Evolutionary conservation across 1,284 basidiomycete genomes (phyloP).

Genomic region (Ganoderma meredithae): DNA sequence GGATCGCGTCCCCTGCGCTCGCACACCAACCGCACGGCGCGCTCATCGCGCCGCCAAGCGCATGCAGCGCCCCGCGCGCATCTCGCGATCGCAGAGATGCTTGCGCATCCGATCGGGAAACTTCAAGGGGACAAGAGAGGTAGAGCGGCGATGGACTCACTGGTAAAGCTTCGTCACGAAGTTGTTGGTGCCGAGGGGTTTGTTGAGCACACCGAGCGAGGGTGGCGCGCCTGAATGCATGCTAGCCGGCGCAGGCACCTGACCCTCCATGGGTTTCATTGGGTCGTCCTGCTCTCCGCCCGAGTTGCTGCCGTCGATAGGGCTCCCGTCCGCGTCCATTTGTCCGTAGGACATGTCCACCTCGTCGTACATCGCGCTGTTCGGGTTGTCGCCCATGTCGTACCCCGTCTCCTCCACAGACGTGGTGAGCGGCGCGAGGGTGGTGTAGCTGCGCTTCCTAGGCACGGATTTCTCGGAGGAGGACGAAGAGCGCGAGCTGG

Average conservation of each 20-base stretch:
- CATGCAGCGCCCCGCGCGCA: slow-evolving; percentile 1
- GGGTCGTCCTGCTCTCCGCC: slow-evolving; percentile 53
- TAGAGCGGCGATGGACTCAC: slow-evolving; percentile 51
- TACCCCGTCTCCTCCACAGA: slow-evolving; percentile 46
- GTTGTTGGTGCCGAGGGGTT: slow-evolving; percentile 78
- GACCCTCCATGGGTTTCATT: slow-evolving; percentile 41
- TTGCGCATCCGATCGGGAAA: slow-evolving; percentile 14
- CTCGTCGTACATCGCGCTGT: slow-evolving; percentile 53
- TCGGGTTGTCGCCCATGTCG: slow-evolving; percentile 40
- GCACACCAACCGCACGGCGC: slow-evolving; percentile 3
- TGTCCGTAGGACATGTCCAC: slow-evolving; percentile 52
- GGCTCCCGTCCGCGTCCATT: slow-evolving; percentile 52
- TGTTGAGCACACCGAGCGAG: slow-evolving; percentile 63
- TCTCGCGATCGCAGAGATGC: slow-evolving; percentile 12
- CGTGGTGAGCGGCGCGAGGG: slow-evolving; percentile 49
- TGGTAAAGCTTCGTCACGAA: slow-evolving; percentile 86
- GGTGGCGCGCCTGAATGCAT: slow-evolving; percentile 32
- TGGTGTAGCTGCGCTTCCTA: slow-evolving; percentile 68
- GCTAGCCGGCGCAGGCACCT: slow-evolving; percentile 27
- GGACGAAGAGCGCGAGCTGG: slow-evolving; percentile 47
- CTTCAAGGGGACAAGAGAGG: slow-evolving; percentile 1
- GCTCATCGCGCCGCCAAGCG: slow-evolving; percentile 11
- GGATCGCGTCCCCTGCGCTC: not conserved
- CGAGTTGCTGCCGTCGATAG: slow-evolving; percentile 61
- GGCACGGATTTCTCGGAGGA: slow-evolving; percentile 59